Conservation (phyloP, 2,329 filamentous ascomycete genomes). For the Clonostachys chloroleuca region DNA sequence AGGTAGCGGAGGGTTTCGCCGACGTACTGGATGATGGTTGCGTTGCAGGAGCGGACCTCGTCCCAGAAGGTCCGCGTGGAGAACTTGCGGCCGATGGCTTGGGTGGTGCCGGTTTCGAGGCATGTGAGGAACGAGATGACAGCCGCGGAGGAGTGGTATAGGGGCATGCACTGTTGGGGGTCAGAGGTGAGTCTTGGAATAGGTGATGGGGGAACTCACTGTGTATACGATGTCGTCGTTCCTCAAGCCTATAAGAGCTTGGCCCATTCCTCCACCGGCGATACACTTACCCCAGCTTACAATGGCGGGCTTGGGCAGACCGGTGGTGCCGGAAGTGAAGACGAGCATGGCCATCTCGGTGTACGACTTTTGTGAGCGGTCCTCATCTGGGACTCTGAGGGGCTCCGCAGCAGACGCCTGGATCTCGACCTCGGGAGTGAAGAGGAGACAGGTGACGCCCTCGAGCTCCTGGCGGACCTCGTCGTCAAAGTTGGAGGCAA, state of each 20-base stretch:
- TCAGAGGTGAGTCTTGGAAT: constrained; percentile 1
- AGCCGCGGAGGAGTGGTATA: constrained; percentile 80
- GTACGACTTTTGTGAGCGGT: constrained; percentile 42
- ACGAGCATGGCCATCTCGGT: constrained; percentile 69
- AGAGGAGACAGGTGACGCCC: constrained; percentile 53
- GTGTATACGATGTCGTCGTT: constrained; percentile 70
- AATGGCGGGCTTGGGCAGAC: constrained; percentile 75
- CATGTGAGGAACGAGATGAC: constrained; percentile 63
- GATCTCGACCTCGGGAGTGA: constrained; percentile 53
- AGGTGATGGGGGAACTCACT: constrained; percentile 31
- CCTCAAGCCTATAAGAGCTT: constrained; percentile 13
- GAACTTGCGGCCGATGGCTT: constrained; percentile 74
- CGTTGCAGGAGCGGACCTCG: constrained; percentile 64
- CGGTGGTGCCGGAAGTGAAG: constrained; percentile 83
- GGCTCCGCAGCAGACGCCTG: constrained; percentile 47
- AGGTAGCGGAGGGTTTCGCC: constrained; percentile 85
- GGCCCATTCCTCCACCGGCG: constrained; percentile 45
- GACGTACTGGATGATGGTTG: constrained; percentile 81
- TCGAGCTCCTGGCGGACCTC: constrained; percentile 47
- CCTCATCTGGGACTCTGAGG: constrained; percentile 52
- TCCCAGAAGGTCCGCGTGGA: constrained; percentile 74
- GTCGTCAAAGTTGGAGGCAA: constrained; percentile 52
- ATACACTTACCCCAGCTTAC: constrained; percentile 67
- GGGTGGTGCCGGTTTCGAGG: constrained; percentile 56
- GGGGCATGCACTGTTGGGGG: constrained; percentile 66